Percentiles rank a stretch among this genome's conserved stretches.
These are phyloP conservation scores for Podospora appendiculata DNA, from an alignment of 495 filamentous ascomycete genomes.

Conservation along the genomic window DNA sequence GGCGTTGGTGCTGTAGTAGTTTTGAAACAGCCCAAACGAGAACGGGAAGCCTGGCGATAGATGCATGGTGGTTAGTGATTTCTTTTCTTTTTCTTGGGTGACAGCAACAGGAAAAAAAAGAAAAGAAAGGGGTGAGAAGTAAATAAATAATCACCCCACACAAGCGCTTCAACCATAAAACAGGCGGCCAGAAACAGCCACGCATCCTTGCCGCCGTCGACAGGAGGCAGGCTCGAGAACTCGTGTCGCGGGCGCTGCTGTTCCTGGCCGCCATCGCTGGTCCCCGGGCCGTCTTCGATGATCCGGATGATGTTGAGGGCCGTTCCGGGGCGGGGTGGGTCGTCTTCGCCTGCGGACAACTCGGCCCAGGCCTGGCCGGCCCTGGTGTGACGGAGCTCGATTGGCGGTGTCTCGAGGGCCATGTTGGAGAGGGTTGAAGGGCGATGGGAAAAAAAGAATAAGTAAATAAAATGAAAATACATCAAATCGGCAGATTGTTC, in stretches of 20 bases:
- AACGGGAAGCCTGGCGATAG: conserved; percentile 65
- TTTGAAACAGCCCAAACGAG: conserved; percentile 46
- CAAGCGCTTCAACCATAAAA: conserved; percentile 56
- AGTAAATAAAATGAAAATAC: too few relatives aligned
- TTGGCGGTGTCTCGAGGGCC: too few relatives aligned
- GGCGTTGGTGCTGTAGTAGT: conserved; percentile 36
- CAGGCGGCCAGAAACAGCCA: conserved; percentile 57
- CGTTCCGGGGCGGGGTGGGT: too few relatives aligned
- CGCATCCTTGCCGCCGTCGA: conserved; percentile 54
- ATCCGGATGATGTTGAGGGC: too few relatives aligned
- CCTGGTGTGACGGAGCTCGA: too few relatives aligned
- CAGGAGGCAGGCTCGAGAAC: conserved; percentile 38
- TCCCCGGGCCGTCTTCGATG: too few relatives aligned
- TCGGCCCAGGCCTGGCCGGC: too few relatives aligned
- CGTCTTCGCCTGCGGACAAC: too few relatives aligned
- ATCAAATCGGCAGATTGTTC: too few relatives aligned
- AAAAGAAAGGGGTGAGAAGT: background rate
- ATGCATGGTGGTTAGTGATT: background rate
- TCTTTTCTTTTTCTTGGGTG: background rate
- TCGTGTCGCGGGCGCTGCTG: background rate
- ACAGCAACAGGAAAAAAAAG: background rate
- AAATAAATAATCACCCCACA: conserved; percentile 47
- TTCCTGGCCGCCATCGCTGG: too few relatives aligned
- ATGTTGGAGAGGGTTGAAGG: too few relatives aligned
- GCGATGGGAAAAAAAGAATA: too few relatives aligned